A percentile compares a stretch with the other conserved stretches of the same genome.
Evolutionary conservation across 345 rosid genomes (phyloP).

Genomic region (Bretschneidera sinensis): DNA sequence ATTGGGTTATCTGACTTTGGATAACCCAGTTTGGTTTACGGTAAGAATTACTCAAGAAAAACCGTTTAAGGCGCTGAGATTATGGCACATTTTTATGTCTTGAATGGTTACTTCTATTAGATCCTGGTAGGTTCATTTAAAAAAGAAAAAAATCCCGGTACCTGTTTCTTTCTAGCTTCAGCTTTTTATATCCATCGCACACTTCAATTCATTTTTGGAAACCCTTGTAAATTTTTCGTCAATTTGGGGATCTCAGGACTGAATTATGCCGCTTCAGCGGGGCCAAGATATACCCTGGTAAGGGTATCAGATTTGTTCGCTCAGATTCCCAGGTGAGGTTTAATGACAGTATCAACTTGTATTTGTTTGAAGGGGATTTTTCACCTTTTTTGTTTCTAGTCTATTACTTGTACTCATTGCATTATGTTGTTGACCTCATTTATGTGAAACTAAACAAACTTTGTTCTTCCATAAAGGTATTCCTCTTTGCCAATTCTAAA

Average conservation of each 20-base stretch:
- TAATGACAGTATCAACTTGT: too few species aligned
- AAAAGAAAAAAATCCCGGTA: background rate
- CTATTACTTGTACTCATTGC: too few species aligned
- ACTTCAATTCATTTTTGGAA: too few species aligned
- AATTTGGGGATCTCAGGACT: constrained; percentile 12
- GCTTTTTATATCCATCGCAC: background rate
- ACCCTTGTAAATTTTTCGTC: background rate
- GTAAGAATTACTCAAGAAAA: too few species aligned
- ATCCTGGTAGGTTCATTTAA: background rate
- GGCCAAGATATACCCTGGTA: constrained; percentile 32
- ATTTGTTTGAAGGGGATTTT: too few species aligned
- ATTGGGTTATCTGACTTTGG: too few species aligned
- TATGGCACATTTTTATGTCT: background rate
- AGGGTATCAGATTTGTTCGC: constrained; percentile 32
- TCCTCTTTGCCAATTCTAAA: constrained; percentile 65
- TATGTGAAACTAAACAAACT: too few species aligned
- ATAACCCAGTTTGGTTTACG: too few species aligned
- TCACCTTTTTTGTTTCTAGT: too few species aligned
- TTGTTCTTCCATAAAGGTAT: constrained; percentile 34
- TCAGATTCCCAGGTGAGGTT: constrained; percentile 30
- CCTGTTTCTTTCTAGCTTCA: background rate
- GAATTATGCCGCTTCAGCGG: constrained; percentile 40
- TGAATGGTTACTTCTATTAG: background rate
- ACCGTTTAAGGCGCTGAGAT: too few species aligned
- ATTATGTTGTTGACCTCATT: too few species aligned